These are phyloP conservation scores for Vitis hybrid DNA, from an alignment of 177 flowering plant genomes.

Conservation along the genomic window DNA sequence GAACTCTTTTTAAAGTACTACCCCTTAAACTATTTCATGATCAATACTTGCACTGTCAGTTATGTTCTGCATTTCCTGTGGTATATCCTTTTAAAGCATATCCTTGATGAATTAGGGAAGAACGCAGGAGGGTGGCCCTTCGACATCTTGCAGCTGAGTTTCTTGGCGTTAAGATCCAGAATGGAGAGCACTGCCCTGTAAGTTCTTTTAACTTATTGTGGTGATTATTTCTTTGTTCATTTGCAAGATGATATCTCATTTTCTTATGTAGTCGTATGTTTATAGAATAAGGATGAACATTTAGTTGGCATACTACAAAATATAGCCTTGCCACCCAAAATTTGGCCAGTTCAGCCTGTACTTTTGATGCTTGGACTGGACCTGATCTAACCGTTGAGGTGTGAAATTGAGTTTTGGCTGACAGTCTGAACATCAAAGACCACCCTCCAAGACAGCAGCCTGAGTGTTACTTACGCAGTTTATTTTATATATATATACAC, in stretches of 20 bases:
- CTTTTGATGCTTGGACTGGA: too few relatives aligned
- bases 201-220: conserved; percentile 25
- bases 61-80: background rate
- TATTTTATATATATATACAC: too few relatives aligned
- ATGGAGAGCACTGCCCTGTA: conserved; percentile 92
- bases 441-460: too few relatives aligned
- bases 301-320: too few relatives aligned
- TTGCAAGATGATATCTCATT: background rate
- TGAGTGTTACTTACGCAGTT: too few relatives aligned
- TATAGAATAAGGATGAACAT: background rate
- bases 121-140: conserved; percentile 57
- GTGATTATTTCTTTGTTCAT: background rate
- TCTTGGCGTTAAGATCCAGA: conserved; percentile 78
- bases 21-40: background rate
- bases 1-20: conserved; percentile 67
- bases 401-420: too few relatives aligned
- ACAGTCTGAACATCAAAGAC: too few relatives aligned
- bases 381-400: too few relatives aligned
- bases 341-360: too few relatives aligned
- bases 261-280: background rate
- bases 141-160: conserved; percentile 70
- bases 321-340: too few relatives aligned
- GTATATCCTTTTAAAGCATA: conserved; percentile 3
- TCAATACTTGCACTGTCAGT: background rate
- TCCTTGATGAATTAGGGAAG: conserved; percentile 47